These are phyloP conservation scores for Geosmithia flava DNA, from an alignment of 2,329 filamentous ascomycete species.

Conservation along the genomic window DNA sequence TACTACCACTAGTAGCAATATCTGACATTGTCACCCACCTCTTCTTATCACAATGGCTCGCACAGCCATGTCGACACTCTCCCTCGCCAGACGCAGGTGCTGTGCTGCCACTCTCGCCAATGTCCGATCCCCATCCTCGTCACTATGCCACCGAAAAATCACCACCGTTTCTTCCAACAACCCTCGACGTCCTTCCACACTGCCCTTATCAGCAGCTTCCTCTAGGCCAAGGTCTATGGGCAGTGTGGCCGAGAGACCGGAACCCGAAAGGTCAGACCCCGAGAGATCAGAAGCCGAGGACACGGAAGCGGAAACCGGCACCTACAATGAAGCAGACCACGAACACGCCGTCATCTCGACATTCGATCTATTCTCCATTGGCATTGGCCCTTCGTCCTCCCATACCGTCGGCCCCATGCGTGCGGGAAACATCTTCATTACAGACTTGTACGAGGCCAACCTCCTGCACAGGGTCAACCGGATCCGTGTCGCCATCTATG, in stretches of 20 bases:
- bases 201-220: background rate
- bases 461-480: constrained; percentile 30
- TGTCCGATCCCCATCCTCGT: background rate
- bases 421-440: constrained; percentile 36
- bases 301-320: constrained; percentile 19
- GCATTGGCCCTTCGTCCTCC: constrained; percentile 37
- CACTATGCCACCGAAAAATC: background rate
- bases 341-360: constrained; percentile 40
- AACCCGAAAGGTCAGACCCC: background rate
- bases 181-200: background rate
- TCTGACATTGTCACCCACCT: no score
- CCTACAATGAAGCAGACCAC: constrained; percentile 34
- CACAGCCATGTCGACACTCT: background rate
- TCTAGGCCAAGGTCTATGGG: background rate
- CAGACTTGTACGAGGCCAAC: constrained; percentile 31
- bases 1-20: no score
- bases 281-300: constrained; percentile 6
- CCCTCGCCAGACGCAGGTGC: background rate
- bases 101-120: background rate
- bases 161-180: background rate
- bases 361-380: constrained; percentile 38
- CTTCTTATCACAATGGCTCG: background rate
- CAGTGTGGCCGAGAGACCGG: background rate
- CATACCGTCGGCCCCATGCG: constrained; percentile 40
- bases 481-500: constrained; percentile 35